These are phyloP conservation scores for Syncephalis fuscata DNA, from an alignment of 371 early-diverging fungal species.

Conservation along the genomic window DNA sequence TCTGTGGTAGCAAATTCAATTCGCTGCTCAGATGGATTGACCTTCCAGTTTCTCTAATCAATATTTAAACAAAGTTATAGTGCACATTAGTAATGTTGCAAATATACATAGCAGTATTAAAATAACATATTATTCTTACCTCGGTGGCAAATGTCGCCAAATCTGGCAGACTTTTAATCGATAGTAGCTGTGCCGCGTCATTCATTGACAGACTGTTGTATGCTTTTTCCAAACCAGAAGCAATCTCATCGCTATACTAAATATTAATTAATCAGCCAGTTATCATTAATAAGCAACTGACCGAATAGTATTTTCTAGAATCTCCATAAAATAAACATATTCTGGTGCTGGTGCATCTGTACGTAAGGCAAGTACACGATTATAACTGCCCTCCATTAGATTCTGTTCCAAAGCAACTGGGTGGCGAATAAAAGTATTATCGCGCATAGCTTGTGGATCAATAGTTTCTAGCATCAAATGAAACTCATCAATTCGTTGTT, in stretches of 20 bases:
- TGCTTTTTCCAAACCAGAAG: conserved; percentile 84
- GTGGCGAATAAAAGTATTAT: conserved; percentile 71
- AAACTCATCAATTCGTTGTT: conserved; percentile 88
- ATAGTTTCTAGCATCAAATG: conserved; percentile 85
- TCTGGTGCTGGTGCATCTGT: conserved; percentile 76
- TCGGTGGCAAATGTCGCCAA: conserved; percentile 60
- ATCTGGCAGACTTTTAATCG: conserved; percentile 63
- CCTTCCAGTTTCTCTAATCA: conserved; percentile 62
- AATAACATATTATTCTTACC: conserved; percentile 16
- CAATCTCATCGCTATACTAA: conserved; percentile 72
- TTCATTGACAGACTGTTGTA: conserved; percentile 68
- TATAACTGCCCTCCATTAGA: conserved; percentile 94
- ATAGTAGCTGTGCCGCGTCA: conserved; percentile 78
- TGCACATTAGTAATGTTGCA: neutral
- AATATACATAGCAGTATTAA: too few relatives aligned
- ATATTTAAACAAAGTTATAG: neutral
- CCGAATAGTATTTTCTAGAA: conserved; percentile 84
- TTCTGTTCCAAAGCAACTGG: conserved; percentile 82
- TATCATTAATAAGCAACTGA: conserved; percentile 9
- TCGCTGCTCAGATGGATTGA: conserved; percentile 59
- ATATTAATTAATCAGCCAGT: neutral
- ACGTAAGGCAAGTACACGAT: conserved; percentile 84
- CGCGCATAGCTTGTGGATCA: conserved; percentile 59
- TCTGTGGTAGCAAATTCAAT: conserved; percentile 60
- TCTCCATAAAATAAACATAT: conserved; percentile 82